Conservation (phyloP, 1,284 basidiomycete genomes). For the Neolentinus lepideus region DNA sequence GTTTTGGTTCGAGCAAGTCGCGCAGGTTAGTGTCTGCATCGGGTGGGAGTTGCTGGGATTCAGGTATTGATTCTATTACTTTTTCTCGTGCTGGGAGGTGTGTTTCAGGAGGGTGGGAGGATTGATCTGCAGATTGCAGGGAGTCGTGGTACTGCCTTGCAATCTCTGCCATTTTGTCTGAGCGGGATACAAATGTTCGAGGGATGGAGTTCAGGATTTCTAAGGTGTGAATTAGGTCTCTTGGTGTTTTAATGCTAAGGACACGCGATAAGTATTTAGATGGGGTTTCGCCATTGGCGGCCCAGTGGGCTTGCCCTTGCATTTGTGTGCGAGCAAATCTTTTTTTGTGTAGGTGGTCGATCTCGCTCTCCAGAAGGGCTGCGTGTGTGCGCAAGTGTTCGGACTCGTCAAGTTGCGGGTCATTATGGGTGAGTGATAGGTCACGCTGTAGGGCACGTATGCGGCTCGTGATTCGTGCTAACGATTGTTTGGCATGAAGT, state of each 20-base stretch:
- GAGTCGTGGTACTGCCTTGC: conserved; percentile 18
- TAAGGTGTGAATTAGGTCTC: conserved; percentile 18
- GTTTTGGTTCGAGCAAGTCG: background rate
- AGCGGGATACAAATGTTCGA: conserved; percentile 2
- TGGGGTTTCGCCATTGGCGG: conserved; percentile 21
- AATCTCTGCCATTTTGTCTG: conserved; percentile 12
- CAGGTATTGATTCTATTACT: background rate
- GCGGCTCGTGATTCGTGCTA: conserved; percentile 9
- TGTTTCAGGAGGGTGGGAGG: background rate
- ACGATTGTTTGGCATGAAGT: background rate
- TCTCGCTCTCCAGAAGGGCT: background rate
- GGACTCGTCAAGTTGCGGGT: background rate
- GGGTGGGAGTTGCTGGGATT: background rate
- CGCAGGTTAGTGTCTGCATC: conserved; percentile 3
- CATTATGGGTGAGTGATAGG: background rate
- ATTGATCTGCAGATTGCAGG: conserved; percentile 11
- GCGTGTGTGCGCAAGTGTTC: background rate
- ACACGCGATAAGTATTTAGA: conserved; percentile 20
- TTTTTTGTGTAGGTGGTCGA: conserved; percentile 9
- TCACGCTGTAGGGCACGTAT: background rate
- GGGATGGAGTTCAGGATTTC: conserved; percentile 7
- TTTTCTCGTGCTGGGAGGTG: background rate
- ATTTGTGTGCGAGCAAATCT: conserved; percentile 8
- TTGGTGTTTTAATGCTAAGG: conserved; percentile 17
- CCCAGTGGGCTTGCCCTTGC: conserved; percentile 9